Evolutionary conservation across 2,329 filamentous ascomycete genomes (phyloP), one percentile per base, ranked within the genome.

Genomic region (Aureobasidium musti): DNA sequence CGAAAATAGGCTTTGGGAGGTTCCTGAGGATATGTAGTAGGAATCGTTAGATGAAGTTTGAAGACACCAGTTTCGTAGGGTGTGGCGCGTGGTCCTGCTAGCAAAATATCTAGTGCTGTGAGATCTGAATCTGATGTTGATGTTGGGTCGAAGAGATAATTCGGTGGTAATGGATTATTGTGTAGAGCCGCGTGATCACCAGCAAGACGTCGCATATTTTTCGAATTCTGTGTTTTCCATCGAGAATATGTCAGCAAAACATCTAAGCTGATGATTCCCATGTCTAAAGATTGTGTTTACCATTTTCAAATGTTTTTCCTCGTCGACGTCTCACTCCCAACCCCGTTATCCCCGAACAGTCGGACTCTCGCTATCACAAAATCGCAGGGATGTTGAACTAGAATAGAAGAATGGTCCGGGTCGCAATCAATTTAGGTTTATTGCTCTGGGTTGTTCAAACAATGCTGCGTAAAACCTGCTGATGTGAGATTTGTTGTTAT

Each of bases 1-100:
- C 81, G 81, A 72, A 89, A 88, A 37, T 81, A 80, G 2, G 86
- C 86, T 47, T 85, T 88, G 0, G 83, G 83, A 19, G 83, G 82
- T 21, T 75, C 75, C 45, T 75, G 74, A 13, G 83, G 83, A 70
- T 87, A 87, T n/a, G 81, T 82, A 21, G 81, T 77, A 0, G 86
- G 86, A 39, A 88, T 86, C 53, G 83, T 81, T 54, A 89, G 79
- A 70, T 86, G 84, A 1, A 89, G 74, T 65, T 81, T 82, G 83
- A 84, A 89, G 23, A 88, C 75, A 30, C 86, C 86, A 26, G 79
- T 74, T 0, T 82, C 79, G 71, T 87, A 89, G 2, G 86, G 85
- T 41, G 86, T 88, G 52, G 84, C 84, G 37, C 81, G 78, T 0
- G 86, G 85, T 0, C 86, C 86, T 4, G 84, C 82, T 65, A 89